phyloP scores from a whole-genome alignment of 106 monocot genomes.

The Allium fistulosum region DNA sequence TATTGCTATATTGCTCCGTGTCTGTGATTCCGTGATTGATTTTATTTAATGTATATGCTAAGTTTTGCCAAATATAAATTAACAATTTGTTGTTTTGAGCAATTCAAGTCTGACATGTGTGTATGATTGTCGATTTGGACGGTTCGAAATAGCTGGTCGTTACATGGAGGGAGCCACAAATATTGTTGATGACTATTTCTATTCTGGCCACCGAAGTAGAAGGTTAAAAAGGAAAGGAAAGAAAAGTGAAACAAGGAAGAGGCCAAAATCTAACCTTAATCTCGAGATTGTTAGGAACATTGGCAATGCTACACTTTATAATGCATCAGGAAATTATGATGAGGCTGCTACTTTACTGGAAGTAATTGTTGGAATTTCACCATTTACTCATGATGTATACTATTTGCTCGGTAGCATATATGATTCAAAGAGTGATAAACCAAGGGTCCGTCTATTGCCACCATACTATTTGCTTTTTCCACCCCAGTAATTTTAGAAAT shows the following conservation, averaged over 20 bases:
- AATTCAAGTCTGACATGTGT: too few species aligned
- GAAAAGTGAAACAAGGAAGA: constrained; percentile 75
- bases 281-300: constrained; percentile 66
- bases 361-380: constrained; percentile 73
- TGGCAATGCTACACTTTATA: constrained; percentile 84
- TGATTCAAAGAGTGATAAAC: constrained; percentile 50
- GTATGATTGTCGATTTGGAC: too few species aligned
- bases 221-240: constrained; percentile 48
- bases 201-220: constrained; percentile 39
- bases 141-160: too few species aligned
- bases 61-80: too few species aligned
- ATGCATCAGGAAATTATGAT: constrained; percentile 60
- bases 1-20: too few species aligned
- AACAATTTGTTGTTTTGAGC: too few species aligned
- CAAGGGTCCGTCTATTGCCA: too few species aligned
- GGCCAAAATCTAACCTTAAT: constrained; percentile 54
- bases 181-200: constrained; percentile 78
- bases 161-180: constrained; percentile 73
- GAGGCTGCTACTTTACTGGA: constrained; percentile 74
- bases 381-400: constrained; percentile 68
- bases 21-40: too few species aligned
- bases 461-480: too few species aligned
- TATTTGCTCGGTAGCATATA: constrained; percentile 78
- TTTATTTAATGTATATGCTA: too few species aligned
- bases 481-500: too few species aligned